A percentile compares a stretch with the other conserved stretches of the same genome.
Conservation (phyloP, 2,329 filamentous ascomycete species). For the Juglanconis oblonga region DNA sequence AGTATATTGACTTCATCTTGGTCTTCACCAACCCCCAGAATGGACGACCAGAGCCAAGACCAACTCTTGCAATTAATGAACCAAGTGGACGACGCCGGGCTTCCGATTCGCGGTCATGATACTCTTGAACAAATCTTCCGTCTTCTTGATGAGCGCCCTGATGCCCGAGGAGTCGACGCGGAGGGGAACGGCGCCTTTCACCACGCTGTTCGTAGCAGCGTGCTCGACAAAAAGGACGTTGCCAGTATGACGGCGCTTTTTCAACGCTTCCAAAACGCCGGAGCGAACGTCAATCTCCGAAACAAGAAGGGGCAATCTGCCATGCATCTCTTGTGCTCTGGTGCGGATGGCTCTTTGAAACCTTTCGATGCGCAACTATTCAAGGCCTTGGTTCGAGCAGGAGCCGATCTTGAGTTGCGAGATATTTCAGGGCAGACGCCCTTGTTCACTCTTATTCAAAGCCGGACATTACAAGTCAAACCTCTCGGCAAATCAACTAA, state of each 20-base stretch:
- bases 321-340: background rate
- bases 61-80: no score
- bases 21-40: no score
- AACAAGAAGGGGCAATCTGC: conserved; percentile 1
- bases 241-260: background rate
- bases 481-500: background rate
- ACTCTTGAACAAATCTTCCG: background rate
- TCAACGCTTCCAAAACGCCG: background rate
- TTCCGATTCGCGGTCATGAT: no score
- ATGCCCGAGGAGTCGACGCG: background rate
- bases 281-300: background rate
- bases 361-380: background rate
- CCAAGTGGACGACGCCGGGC: no score
- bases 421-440: background rate
- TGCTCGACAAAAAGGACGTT: background rate
- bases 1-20: no score
- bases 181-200: conserved; percentile 5
- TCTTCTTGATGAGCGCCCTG: background rate
- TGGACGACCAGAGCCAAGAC: no score
- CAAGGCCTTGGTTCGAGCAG: background rate
- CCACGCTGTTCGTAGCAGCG: background rate
- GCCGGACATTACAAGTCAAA: background rate
- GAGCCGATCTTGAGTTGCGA: conserved; percentile 1
- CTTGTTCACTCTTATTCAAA: background rate
- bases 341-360: no score